Evolutionary conservation across 116 monocot genomes (phyloP).

Genomic region (Papilionanthe hybrid): DNA sequence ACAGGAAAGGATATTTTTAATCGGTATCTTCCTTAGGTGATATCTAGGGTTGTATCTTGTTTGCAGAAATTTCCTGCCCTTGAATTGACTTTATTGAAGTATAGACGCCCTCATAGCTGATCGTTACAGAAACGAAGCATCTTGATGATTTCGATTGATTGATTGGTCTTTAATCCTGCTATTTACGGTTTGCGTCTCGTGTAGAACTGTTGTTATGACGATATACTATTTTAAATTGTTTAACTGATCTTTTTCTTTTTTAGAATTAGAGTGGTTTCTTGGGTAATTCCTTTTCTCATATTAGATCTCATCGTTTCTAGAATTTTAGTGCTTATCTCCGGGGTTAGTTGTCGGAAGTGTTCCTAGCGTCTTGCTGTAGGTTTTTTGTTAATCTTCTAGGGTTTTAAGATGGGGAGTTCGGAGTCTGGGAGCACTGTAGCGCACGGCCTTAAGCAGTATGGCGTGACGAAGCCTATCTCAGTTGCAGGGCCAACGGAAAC

Average conservation of each 20-base stretch:
- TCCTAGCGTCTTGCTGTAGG: neutral
- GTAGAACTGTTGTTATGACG: neutral
- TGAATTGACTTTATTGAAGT: neutral
- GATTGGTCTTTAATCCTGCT: neutral
- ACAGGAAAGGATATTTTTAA: neutral
- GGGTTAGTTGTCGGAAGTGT: neutral
- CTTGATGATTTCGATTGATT: neutral
- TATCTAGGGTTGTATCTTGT: neutral
- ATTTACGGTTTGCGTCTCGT: neutral
- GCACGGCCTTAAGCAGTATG: conserved; percentile 21
- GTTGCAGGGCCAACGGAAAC: conserved; percentile 31
- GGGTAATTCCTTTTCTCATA: neutral
- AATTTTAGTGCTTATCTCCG: neutral
- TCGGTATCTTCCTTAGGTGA: neutral
- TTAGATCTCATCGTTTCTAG: conserved; percentile 1
- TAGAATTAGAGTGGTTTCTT: neutral
- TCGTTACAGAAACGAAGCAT: neutral
- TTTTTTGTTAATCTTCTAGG: neutral
- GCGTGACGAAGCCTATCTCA: conserved; percentile 44
- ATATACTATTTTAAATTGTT: neutral
- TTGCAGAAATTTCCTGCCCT: neutral
- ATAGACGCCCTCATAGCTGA: neutral
- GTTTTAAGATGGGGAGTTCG: conserved; percentile 20
- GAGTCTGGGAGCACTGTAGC: conserved; percentile 4
- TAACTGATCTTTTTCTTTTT: neutral